Evolutionary conservation across 139 green algal genomes (phyloP).

Genomic region (Tetratostichococcus sp.): DNA sequence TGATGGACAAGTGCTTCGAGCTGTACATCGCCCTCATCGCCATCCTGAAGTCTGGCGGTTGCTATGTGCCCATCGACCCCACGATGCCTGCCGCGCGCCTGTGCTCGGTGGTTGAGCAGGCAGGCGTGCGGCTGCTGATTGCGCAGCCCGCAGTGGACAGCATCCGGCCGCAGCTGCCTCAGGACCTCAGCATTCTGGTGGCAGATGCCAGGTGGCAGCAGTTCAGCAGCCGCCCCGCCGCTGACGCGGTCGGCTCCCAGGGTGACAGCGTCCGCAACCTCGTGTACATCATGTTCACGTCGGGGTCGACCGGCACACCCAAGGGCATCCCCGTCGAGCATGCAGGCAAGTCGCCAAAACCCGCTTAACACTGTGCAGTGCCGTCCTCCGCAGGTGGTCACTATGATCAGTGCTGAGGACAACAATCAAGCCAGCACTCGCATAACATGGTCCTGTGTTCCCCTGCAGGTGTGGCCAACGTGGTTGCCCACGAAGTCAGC

Average conservation of each 20-base stretch:
- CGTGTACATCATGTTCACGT: constrained; percentile 62
- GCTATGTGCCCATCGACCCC: constrained; percentile 55
- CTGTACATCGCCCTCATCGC: constrained; percentile 35
- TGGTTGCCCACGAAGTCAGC: not conserved
- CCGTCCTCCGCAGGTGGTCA: too few relatives aligned
- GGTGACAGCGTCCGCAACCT: constrained; percentile 5
- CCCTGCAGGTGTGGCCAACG: not conserved
- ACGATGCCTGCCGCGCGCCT: constrained; percentile 38
- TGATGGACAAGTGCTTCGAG: constrained; percentile 39
- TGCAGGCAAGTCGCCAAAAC: too few relatives aligned
- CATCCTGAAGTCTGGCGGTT: constrained; percentile 40
- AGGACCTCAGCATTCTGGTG: not conserved
- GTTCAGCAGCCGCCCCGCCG: not conserved
- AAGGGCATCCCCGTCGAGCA: constrained; percentile 24
- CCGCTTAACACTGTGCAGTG: too few relatives aligned
- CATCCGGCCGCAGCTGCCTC: constrained; percentile 1
- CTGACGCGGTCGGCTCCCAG: too few relatives aligned
- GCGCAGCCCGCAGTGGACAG: not conserved
- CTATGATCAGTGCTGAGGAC: too few relatives aligned
- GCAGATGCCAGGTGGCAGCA: not conserved
- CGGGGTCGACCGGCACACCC: constrained; percentile 48
- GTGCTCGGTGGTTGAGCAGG: constrained; percentile 22
- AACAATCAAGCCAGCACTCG: too few relatives aligned
- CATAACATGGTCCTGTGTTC: not conserved
- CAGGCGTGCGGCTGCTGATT: not conserved